Evolutionary conservation across 345 rosid species (phyloP).

Genomic region (Salix suchowensis): DNA sequence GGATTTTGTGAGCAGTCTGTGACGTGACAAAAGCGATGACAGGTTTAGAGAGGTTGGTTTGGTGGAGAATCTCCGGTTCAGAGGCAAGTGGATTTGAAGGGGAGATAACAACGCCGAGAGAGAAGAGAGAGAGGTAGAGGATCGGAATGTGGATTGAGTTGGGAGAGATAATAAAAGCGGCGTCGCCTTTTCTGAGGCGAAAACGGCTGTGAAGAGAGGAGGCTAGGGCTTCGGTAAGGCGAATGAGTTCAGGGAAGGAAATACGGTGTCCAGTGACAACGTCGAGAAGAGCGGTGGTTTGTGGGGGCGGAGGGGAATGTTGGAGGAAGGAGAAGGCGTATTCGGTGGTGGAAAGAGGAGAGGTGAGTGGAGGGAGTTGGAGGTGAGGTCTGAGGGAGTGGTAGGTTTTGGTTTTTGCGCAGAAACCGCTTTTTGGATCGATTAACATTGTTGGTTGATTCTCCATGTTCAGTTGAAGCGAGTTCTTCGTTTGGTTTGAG

Average conservation of each 20-base stretch:
- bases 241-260: constrained; percentile 35
- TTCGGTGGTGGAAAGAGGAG: constrained; percentile 32
- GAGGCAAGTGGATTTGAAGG: constrained; percentile 47
- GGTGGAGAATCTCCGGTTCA: constrained; percentile 35
- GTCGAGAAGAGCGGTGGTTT: constrained; percentile 36
- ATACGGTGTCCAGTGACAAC: constrained; percentile 33
- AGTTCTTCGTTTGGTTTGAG: too few species aligned
- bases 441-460: neutral
- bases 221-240: constrained; percentile 27
- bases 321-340: constrained; percentile 33
- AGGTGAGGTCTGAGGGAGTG: constrained; percentile 38
- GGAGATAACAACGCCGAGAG: constrained; percentile 50
- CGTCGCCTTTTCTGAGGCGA: constrained; percentile 41
- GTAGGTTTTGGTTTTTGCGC: constrained; percentile 32
- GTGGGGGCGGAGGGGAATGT: constrained; percentile 35
- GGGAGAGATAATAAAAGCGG: constrained; percentile 39
- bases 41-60: constrained; percentile 42
- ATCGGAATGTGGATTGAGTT: constrained; percentile 48
- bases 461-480: too few species aligned
- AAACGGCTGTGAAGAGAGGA: constrained; percentile 25
- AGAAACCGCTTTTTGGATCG: constrained; percentile 35
- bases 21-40: constrained; percentile 44
- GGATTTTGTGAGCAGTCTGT: constrained; percentile 33
- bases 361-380: constrained; percentile 31
- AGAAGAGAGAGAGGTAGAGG: constrained; percentile 49